Evolutionary conservation across 176 grass and related monocot species (phyloP).

Genomic region (Bonia amplexicaulis): DNA sequence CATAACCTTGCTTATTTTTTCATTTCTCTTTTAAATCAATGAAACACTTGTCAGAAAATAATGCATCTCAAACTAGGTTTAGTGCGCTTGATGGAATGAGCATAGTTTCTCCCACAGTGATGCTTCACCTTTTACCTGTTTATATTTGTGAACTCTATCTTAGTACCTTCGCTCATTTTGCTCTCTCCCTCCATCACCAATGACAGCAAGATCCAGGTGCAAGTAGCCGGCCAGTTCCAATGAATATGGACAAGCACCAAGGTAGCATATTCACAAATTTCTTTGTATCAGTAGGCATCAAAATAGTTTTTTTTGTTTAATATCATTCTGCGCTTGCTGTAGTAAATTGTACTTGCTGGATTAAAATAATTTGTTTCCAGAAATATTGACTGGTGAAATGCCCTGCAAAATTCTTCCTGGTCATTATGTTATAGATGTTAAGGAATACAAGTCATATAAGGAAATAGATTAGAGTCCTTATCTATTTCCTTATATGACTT

Average conservation of each 20-base stretch:
- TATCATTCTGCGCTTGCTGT: not conserved
- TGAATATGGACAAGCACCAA: slow-evolving; percentile 37
- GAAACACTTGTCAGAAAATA: not conserved
- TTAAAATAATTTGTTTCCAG: not conserved
- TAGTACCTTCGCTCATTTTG: not conserved
- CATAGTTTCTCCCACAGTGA: not conserved
- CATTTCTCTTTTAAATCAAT: not conserved
- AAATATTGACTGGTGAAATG: not conserved
- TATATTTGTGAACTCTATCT: slow-evolving; percentile 6
- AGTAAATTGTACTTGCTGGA: not conserved
- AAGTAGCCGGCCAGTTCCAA: slow-evolving; percentile 29
- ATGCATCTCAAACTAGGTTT: slow-evolving; percentile 12
- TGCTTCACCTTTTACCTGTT: not conserved
- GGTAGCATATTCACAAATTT: slow-evolving; percentile 25
- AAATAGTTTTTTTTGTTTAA: not conserved
- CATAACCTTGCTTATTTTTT: not conserved
- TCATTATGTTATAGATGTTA: not conserved
- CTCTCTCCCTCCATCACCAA: not conserved
- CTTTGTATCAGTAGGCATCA: not conserved
- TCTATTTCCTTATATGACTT: no score
- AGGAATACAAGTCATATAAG: no score
- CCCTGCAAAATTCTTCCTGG: not conserved
- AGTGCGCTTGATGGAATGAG: not conserved
- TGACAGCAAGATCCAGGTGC: slow-evolving; percentile 53
- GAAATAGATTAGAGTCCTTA: no score